Percentiles rank a stretch among this genome's conserved stretches.
phyloP scores from a whole-genome alignment of 2,329 filamentous ascomycete species.

The Phialocephala sp. region DNA sequence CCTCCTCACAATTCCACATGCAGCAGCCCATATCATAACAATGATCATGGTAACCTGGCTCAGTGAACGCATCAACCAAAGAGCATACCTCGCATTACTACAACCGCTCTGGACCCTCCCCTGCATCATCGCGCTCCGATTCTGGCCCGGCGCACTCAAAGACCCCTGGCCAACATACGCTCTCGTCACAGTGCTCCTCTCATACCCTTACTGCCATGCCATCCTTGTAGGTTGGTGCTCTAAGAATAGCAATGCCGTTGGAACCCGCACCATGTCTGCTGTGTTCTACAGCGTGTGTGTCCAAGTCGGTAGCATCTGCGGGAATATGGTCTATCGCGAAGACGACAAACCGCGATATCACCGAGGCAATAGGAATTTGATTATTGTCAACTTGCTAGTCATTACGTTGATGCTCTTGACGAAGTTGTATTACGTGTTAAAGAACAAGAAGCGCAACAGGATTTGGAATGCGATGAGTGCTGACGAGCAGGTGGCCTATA shows the following conservation, averaged over 20 bases:
- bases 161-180: constrained; percentile 47
- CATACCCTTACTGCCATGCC: constrained; percentile 41
- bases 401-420: constrained; percentile 55
- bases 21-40: constrained; percentile 51
- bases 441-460: constrained; percentile 49
- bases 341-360: constrained; percentile 61
- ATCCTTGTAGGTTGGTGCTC: constrained; percentile 51
- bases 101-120: constrained; percentile 50
- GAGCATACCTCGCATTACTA: constrained; percentile 45
- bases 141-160: constrained; percentile 37
- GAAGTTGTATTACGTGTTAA: constrained; percentile 54
- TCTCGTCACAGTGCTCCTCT: constrained; percentile 41
- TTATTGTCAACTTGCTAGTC: constrained; percentile 54
- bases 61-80: constrained; percentile 48
- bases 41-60: constrained; percentile 54
- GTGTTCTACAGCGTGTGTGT: constrained; percentile 61
- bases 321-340: constrained; percentile 54
- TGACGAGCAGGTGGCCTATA: constrained; percentile 46
- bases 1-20: constrained; percentile 52
- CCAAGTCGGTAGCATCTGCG: constrained; percentile 49
- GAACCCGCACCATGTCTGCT: constrained; percentile 65
- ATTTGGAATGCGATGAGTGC: constrained; percentile 53
- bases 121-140: constrained; percentile 45
- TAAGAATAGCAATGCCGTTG: constrained; percentile 66
- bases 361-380: constrained; percentile 61